Evolutionary conservation across 2,329 filamentous ascomycete species (phyloP), one percentile per base, ranked within the genome.

Genomic region (Fusarium fujikuroi): DNA sequence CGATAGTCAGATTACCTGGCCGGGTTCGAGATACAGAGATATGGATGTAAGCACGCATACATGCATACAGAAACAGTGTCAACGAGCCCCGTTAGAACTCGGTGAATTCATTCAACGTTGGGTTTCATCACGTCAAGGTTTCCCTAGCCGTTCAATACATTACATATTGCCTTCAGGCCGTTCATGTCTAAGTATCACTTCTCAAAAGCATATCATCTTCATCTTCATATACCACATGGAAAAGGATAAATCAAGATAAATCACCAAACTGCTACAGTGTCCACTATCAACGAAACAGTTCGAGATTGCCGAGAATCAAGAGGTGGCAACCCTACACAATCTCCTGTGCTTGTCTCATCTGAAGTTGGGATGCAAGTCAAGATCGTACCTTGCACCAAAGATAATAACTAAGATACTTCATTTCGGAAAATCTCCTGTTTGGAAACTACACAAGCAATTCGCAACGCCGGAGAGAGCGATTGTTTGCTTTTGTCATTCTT

Each of bases 361-460:
- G n/a, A 40, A 39, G 50, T 36, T 47, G 34, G 34, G 44, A 57
- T 58, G 65, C 58, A 56, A 53, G 25, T 52, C 42, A 54, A 59
- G 70, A 64, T 63, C 39, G 43, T 53, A 25, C 37, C 58, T 37
- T 46, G 54, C 21, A 37, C 49, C 63, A 59, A 60, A 60, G 21
- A 32, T 9, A 19, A 30, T 25, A 57, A 42, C 32, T 21, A 30
- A 19, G 32, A 59, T 57, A 61, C 67, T 67, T 72, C 71, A 73
- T 63, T 36, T 50, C 32, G 23, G n/a, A 50, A 14, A 57, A 23
- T 44, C 46, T 53, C 50, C 54, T 58, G 50, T 42, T 63, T 68
- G 36, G 43, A 25, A 49, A 32, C 39, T 68, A 52, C 59, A 66
- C 37, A 64, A 39, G 54, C 44, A 59, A 72, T 72, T 50, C 66